Base-by-base conservation (phyloP, 805 yeast species). In the Tetrapisispora fleetii region DNA sequence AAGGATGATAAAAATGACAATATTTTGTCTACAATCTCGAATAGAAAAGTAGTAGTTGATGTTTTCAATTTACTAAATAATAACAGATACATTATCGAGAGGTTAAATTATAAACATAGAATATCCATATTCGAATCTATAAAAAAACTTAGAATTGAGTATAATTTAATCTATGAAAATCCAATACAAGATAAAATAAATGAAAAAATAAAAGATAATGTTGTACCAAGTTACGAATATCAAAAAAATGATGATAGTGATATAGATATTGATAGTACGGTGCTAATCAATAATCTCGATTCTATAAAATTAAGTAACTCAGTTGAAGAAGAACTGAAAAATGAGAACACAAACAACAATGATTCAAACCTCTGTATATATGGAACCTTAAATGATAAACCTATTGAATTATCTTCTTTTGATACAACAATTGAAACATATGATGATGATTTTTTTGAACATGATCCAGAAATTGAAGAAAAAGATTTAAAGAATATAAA, bases 41-140 rank as follows among this genome's bases (percentile, higher is more conserved):
- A 41, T 16, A 41, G 21, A 41, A 32, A 30, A 41, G 44, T 58
- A 27, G 47, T 57, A 16, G 52, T 54, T 37, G 58, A 57, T 43
- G 55, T 54, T 4, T 53, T 60, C 33, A 52, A 58, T 44, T 44
- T 55, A 27, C 40, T 59, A 28, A 52, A 59, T 35, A 46, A 52
- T 19, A 53, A 52, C 40, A 49, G 53, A 42, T 40, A 43, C 11
- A 37, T 54, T n/a, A 46, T 52, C 4, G 40, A 51, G 48, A 42
- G 40, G 16, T 40, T 46, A 41, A 48, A 51, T 9, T 42, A 42
- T 22, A 46, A 52, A 7, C 43, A 53, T 14, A 49, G 50, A 1
- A 45, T 57, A 6, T 53, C 58, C 4, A 37, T 59, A 14, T 48
- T 59, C 14, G 52, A 52, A 19, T 51, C 58, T 8, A 48, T 58